A percentile compares a stretch with the other conserved stretches of the same genome.
Conservation (phyloP, 2,329 filamentous ascomycete species). For the Drechslera avenae region DNA sequence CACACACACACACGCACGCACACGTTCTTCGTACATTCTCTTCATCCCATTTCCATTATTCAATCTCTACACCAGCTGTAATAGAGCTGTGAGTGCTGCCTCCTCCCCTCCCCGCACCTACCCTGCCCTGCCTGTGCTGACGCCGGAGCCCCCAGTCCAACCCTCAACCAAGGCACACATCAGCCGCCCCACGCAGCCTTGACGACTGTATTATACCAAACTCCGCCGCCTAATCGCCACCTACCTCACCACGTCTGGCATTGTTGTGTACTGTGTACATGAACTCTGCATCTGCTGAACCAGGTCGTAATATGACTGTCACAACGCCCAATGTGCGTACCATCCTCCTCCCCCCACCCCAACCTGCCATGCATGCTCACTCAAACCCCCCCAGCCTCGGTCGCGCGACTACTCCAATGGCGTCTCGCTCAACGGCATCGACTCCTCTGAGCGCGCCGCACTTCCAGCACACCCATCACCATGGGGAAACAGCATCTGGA, state of each 20-base stretch:
- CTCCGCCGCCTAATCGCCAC: conserved; percentile 11
- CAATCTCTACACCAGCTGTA: conserved; percentile 18
- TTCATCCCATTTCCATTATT: conserved; percentile 11
- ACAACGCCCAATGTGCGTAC: conserved; percentile 42
- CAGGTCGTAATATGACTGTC: conserved; percentile 34
- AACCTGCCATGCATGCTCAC: conserved; percentile 4
- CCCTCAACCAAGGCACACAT: conserved; percentile 26
- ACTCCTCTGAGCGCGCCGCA: conserved; percentile 21
- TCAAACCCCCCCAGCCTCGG: conserved; percentile 30
- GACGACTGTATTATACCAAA: conserved; percentile 6
- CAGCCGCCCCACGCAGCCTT: conserved; percentile 30
- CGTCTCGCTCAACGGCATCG: conserved; percentile 37
- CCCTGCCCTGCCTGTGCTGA: conserved; percentile 37
- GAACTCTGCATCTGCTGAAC: conserved; percentile 22
- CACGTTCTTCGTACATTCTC: conserved; percentile 24
- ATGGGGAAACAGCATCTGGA: conserved; percentile 48
- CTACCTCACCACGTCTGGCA: conserved; percentile 5
- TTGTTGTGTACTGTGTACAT: conserved; percentile 16
- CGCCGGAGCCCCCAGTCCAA: conserved; percentile 40
- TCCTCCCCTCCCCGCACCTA: conserved; percentile 11
- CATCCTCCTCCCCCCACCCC: conserved; percentile 2
- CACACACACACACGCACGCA: conserved; percentile 15
- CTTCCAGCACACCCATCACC: conserved; percentile 33
- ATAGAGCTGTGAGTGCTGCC: conserved; percentile 24
- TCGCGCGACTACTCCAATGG: conserved; percentile 38